These are phyloP conservation scores for Linnemannia elongata DNA, from an alignment of 192 early-diverging fungal species.

Conservation along the genomic window DNA sequence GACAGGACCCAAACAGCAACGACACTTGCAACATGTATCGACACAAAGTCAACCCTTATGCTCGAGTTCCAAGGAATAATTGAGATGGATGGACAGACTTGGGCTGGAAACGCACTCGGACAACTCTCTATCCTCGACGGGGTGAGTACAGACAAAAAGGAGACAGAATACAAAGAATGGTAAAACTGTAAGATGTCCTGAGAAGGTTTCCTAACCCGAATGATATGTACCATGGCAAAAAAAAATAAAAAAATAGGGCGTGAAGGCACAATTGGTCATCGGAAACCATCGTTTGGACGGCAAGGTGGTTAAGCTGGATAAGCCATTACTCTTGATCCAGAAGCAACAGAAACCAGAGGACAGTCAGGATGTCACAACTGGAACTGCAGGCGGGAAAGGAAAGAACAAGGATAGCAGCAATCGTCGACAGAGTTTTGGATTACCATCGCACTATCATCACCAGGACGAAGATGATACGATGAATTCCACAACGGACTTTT, in stretches of 20 bases:
- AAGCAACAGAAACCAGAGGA: constrained; percentile 24
- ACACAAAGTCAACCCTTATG: constrained; percentile 40
- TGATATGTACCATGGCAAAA: too few species aligned
- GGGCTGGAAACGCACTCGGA: constrained; percentile 49
- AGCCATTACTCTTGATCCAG: constrained; percentile 43
- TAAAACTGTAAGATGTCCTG: background rate
- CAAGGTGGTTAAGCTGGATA: constrained; percentile 38
- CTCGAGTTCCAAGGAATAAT: constrained; percentile 48
- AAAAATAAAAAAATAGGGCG: constrained; percentile 8
- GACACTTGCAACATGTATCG: constrained; percentile 23
- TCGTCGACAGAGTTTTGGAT: too few species aligned
- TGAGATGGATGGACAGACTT: constrained; percentile 47
- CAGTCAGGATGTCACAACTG: background rate
- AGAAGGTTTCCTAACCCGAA: background rate
- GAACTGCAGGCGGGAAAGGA: background rate
- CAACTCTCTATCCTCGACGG: constrained; percentile 49
- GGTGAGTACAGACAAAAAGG: constrained; percentile 4
- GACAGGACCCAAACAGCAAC: background rate
- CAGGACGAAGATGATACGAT: constrained; percentile 51
- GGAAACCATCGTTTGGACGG: constrained; percentile 52
- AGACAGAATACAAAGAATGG: background rate
- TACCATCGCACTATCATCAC: background rate
- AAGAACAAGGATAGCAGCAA: background rate
- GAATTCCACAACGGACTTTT: constrained; percentile 5
- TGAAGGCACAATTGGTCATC: constrained; percentile 46